Conservation (phyloP, 2,329 filamentous ascomycete species). For the Ophiocordyceps camponoti-floridani region DNA sequence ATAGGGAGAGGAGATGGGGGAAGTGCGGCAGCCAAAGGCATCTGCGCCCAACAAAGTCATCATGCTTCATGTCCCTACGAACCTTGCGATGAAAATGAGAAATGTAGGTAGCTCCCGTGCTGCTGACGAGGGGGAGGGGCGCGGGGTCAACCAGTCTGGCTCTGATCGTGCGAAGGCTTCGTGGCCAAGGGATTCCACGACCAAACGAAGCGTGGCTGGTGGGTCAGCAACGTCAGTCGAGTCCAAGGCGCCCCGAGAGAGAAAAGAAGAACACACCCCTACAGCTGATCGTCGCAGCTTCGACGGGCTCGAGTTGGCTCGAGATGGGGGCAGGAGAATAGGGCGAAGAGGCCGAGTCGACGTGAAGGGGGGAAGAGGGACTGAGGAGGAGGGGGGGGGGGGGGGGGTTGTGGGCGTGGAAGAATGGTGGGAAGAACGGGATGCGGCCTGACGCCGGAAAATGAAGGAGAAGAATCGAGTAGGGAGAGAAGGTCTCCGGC, state of each 20-base stretch:
- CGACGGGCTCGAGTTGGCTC: not conserved
- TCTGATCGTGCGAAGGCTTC: not conserved
- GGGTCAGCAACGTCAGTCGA: not conserved
- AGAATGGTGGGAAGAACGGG: conserved; percentile 2
- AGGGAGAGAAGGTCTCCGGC: conserved; percentile 7
- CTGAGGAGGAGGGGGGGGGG: conserved; percentile 1
- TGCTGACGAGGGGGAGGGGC: no score
- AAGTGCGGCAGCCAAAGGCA: not conserved
- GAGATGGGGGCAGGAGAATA: not conserved
- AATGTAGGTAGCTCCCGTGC: no score
- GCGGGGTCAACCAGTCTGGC: no score
- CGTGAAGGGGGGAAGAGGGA: no score
- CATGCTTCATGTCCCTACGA: conserved; percentile 2
- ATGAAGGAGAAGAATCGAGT: conserved; percentile 9
- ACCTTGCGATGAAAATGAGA: conserved; percentile 7
- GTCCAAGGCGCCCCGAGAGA: not conserved
- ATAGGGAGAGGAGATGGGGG: not conserved
- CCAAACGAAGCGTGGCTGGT: not conserved
- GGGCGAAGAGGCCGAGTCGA: not conserved
- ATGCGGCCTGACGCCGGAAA: conserved; percentile 13
- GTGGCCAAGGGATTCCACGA: not conserved
- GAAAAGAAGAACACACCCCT: not conserved
- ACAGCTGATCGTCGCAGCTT: not conserved
- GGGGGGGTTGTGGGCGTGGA: not conserved
- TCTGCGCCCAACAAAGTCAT: not conserved